These are phyloP conservation scores for Lathyrus aphaca DNA, from an alignment of 306 rosid genomes.

Conservation along the genomic window DNA sequence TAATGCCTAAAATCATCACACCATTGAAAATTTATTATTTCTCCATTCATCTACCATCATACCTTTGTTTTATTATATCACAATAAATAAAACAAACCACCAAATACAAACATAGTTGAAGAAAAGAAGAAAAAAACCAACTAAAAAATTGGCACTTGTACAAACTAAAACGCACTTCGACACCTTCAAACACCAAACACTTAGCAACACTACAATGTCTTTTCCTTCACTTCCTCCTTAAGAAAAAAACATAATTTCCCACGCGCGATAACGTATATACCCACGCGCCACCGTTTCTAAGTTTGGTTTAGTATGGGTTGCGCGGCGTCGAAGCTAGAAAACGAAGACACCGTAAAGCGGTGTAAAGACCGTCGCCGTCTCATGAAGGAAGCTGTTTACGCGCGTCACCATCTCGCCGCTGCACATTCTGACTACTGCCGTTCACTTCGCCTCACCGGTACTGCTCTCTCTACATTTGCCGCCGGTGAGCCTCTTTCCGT, in stretches of 20 bases:
- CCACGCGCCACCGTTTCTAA: slow-evolving; percentile 33
- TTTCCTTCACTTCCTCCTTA: background rate
- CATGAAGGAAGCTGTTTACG: slow-evolving; percentile 78
- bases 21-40: slow-evolving; percentile 2
- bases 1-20: background rate
- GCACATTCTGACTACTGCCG: slow-evolving; percentile 96
- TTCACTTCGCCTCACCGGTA: slow-evolving; percentile 85
- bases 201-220: background rate
- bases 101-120: background rate
- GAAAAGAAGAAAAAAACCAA: background rate
- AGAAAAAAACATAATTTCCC: background rate
- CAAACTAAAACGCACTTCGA: slow-evolving; percentile 7
- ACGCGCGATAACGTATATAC: slow-evolving; percentile 1
- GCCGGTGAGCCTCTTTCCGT: slow-evolving; percentile 74
- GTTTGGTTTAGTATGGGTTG: slow-evolving; percentile 63
- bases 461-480: slow-evolving; percentile 75
- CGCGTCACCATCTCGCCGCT: slow-evolving; percentile 93
- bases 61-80: background rate
- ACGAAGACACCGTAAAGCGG: slow-evolving; percentile 91
- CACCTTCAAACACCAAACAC: slow-evolving; percentile 8
- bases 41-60: background rate
- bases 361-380: slow-evolving; percentile 96
- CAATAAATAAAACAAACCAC: background rate
- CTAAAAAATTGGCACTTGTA: slow-evolving; percentile 28
- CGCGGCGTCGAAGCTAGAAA: slow-evolving; percentile 82